phyloP scores from a whole-genome alignment of 192 early-diverging fungal genomes.

The Pilobolus umbonatus region DNA sequence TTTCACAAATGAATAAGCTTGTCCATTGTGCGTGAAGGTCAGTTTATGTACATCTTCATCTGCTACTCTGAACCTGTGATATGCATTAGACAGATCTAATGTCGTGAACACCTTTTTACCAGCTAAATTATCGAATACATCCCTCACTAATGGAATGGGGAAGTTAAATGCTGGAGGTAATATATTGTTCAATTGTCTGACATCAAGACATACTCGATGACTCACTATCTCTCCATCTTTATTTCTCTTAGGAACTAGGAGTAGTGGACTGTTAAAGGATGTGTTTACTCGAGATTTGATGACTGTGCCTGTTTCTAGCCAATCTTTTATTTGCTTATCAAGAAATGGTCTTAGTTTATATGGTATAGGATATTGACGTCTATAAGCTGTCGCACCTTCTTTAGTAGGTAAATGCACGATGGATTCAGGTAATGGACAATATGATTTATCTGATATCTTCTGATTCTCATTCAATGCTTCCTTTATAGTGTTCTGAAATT shows the following conservation, averaged over 20 bases:
- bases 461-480: background rate
- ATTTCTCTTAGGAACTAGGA: background rate
- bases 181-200: background rate
- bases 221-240: background rate
- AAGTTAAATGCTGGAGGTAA: constrained; percentile 2
- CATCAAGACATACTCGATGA: background rate
- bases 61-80: background rate
- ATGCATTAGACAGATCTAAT: background rate
- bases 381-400: constrained; percentile 1
- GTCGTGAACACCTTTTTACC: background rate
- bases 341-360: background rate
- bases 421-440: background rate
- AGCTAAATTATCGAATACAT: background rate
- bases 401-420: background rate
- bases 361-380: constrained; percentile 2
- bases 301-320: constrained; percentile 1
- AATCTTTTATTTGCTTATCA: background rate
- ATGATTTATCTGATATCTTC: background rate
- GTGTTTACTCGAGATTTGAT: background rate
- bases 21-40: background rate
- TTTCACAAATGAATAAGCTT: background rate
- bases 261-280: background rate
- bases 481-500: background rate
- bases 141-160: background rate
- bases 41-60: background rate